These are phyloP conservation scores for Dujonia santamariae DNA, from an alignment of 1,139 yeast genomes.

Conservation along the genomic window DNA sequence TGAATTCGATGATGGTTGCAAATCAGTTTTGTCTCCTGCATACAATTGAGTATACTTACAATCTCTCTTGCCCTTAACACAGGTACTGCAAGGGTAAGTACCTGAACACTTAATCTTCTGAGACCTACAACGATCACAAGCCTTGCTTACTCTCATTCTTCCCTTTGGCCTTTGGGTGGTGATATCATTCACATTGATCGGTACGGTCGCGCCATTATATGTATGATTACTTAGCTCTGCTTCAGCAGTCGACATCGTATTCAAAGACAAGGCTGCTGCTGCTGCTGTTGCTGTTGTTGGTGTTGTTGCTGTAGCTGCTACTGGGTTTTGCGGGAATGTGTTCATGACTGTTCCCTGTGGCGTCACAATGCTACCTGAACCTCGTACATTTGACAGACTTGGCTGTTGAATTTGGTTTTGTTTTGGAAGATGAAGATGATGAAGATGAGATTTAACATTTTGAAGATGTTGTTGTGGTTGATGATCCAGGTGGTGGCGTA, in stretches of 20 bases:
- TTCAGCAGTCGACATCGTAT: not conserved
- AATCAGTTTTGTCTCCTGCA: not conserved
- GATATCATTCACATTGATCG: not conserved
- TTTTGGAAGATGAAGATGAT: too few relatives aligned
- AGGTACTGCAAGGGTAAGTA: constrained; percentile 50
- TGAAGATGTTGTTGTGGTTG: too few relatives aligned
- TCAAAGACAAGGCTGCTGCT: not conserved
- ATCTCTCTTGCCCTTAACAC: constrained; percentile 40
- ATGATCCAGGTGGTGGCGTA: too few relatives aligned
- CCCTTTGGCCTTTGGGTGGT: constrained; percentile 8
- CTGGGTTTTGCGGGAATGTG: too few relatives aligned
- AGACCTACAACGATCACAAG: constrained; percentile 59
- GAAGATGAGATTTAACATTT: too few relatives aligned
- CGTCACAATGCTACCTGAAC: too few relatives aligned
- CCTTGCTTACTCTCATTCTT: constrained; percentile 50
- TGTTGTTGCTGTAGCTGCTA: not conserved
- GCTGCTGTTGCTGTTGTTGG: not conserved
- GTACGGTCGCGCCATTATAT: too few relatives aligned
- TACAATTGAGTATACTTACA: constrained; percentile 30
- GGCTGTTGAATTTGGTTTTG: too few relatives aligned
- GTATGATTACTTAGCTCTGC: too few relatives aligned
- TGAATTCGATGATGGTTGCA: not conserved
- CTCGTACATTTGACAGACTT: too few relatives aligned
- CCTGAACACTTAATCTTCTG: constrained; percentile 67
- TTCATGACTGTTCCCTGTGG: too few relatives aligned